phyloP scores from a whole-genome alignment of 228 moss, liverwort and hornwort species.

The Sphagnum magellanicum region DNA sequence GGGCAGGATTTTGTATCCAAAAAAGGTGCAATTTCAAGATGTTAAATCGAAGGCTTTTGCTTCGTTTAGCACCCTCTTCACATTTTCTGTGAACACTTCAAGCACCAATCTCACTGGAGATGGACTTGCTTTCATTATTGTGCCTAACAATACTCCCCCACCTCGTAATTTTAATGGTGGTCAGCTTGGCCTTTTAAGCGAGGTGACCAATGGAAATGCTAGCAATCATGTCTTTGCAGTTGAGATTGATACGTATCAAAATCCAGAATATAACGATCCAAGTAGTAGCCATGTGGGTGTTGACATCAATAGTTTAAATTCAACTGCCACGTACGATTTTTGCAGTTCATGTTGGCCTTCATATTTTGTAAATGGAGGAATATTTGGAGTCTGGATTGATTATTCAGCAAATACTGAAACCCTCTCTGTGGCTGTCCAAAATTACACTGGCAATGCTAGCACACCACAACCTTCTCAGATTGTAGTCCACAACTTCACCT shows the following conservation, averaged over 20 bases:
- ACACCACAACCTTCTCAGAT: not conserved
- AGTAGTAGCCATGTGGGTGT: conserved; percentile 20
- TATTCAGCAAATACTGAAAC: conserved; percentile 1
- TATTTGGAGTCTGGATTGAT: conserved; percentile 14
- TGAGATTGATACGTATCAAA: conserved; percentile 20
- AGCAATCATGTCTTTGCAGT: conserved; percentile 14
- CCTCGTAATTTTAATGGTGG: not conserved
- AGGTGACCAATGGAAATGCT: not conserved
- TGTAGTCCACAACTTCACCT: not conserved
- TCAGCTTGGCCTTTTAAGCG: conserved; percentile 4
- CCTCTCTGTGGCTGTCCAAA: conserved; percentile 3
- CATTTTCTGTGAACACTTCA: conserved; percentile 10
- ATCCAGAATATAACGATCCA: not conserved
- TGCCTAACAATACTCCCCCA: not conserved
- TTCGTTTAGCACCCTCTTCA: conserved; percentile 21
- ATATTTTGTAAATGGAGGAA: conserved; percentile 6
- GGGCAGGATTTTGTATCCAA: no score
- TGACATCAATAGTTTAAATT: conserved; percentile 16
- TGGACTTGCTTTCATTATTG: conserved; percentile 14
- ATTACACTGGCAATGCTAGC: not conserved
- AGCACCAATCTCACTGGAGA: conserved; percentile 1
- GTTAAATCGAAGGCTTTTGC: conserved; percentile 8
- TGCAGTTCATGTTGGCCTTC: conserved; percentile 6
- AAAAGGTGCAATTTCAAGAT: no score
- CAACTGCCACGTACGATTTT: conserved; percentile 6